Evolutionary conservation across 768 basidiomycete species (phyloP), one percentile per base, ranked within the genome.

Genomic region (Macrolepiota albuminosa): DNA sequence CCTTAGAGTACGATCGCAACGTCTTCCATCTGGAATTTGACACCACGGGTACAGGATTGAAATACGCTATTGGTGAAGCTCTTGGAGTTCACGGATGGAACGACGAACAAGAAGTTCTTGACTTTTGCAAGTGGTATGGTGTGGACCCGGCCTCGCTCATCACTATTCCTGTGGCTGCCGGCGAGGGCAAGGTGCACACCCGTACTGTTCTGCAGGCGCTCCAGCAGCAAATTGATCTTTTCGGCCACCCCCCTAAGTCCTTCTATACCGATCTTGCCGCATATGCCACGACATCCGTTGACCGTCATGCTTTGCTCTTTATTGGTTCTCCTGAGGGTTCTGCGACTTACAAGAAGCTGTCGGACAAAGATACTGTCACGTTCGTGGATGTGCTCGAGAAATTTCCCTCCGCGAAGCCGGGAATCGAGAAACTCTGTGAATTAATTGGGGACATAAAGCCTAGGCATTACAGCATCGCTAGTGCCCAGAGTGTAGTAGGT

Each of bases 1-100:
- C 97, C 36, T 73, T 85, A 65, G 94, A 96, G 62, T 99, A 99
- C 75, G 91, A 98, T 73, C 92, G 97, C 66, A 98, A 99, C 74
- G 95, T 99, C 36, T 98, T 98, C 81, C 97, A 99, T 76, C 82
- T 99, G 65, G 97, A 98, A 77, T 95, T 99, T 70, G 86, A 95
- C 71, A 93, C 92, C 3, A 77, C 83, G 31, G 91, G 92, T 36
- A 99, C 97, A 26, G 95, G 95, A 9, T 81, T 99, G 62, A 93
- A 89, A 74, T 99, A 99, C 73, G 87, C 85, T 39, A 93, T 98
- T 58, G 97, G 97, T 58, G 97, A 98, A 75, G 97, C 97, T 13
- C 86, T 99, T 43, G 97, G 95, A 47, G 81, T 98, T 46, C 95
- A 99, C 70, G 97, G 97, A 7, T 98, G 95, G 95, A 98, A 99